Evolutionary conservation across 768 basidiomycete species (phyloP), one percentile per base, ranked within the genome.

Genomic region (Tulasnella sp.): DNA sequence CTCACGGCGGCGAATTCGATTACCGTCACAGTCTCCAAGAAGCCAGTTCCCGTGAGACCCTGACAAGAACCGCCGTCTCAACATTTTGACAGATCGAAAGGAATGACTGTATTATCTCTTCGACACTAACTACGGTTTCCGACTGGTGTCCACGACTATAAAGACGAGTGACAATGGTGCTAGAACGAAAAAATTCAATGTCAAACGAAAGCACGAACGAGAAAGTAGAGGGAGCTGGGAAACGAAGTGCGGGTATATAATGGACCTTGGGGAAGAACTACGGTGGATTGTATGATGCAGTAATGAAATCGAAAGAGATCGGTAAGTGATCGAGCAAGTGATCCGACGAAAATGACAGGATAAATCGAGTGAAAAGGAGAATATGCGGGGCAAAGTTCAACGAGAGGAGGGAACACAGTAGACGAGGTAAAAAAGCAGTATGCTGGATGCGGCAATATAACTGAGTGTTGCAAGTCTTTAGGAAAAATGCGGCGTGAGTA

Each of bases 401-500:
- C n/a, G 15, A 22, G 10, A 25, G 37, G 22, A 6, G 8, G 20
- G 49, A 24, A 49, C 20, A 43, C 13, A 40, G 25, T 49, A 44
- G 39, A 49, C 19, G 20, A 28, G 25, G 13, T 31, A 48, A 44
- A 25, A 51, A 51, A 13, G 49, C 20, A 51, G 41, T 25, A n/a
- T 15, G 40, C 29, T 49, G 37, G 28, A 41, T 44, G 37, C 40
- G 33, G 25, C 41, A 25, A 44, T 27, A 28, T 44, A 16, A 53
- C 13, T 53, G 24, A 28, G n/a, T 33, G 52, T 55, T 34, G 37
- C 29, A 29, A 46, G 29, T 32, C 19, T 9, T 46, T 46, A 15
- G 27, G 16, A 22, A 5, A 3, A 28, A 22, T 28, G 41, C n/a
- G n/a, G n/a, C n/a, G 16, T 12, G 20, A 42, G 4, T 22, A n/a